These are phyloP conservation scores for Trichoderma brevicompactum DNA, from an alignment of 2,329 filamentous ascomycete genomes.

Conservation along the genomic window DNA sequence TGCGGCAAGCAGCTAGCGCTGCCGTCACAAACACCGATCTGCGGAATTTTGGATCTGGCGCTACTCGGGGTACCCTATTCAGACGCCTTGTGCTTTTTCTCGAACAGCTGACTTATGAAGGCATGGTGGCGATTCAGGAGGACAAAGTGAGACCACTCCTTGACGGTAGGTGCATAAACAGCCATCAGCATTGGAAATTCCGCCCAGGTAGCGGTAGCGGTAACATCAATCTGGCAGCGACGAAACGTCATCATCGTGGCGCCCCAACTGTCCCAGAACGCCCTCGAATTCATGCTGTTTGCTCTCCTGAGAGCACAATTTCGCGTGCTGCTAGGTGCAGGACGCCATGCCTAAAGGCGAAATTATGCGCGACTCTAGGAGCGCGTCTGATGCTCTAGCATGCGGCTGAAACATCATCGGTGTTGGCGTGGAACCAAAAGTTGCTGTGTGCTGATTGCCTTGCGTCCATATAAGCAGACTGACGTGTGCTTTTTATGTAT, in stretches of 20 bases:
- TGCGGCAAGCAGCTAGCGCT: neutral
- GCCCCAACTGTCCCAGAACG: neutral
- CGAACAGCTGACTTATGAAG: neutral
- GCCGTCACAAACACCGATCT: conserved; percentile 7
- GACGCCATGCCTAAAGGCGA: neutral
- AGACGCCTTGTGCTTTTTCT: neutral
- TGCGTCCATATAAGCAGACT: neutral
- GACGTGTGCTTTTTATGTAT: neutral
- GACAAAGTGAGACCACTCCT: neutral
- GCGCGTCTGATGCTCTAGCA: conserved; percentile 13
- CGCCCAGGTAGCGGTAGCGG: neutral
- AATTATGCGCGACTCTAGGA: neutral
- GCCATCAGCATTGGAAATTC: neutral
- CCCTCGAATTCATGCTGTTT: neutral
- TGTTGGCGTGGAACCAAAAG: neutral
- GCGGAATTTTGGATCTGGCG: conserved; percentile 16
- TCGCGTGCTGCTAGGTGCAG: neutral
- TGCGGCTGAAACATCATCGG: conserved; percentile 23
- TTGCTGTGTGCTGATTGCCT: conserved; percentile 1
- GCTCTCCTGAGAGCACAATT: neutral
- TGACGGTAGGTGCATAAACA: neutral
- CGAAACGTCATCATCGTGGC: neutral
- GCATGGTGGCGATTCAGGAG: neutral
- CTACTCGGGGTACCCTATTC: neutral
- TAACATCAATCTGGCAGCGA: neutral